These are phyloP conservation scores for Coelastrella sp. DNA, from an alignment of 139 green algal species.

Conservation along the genomic window DNA sequence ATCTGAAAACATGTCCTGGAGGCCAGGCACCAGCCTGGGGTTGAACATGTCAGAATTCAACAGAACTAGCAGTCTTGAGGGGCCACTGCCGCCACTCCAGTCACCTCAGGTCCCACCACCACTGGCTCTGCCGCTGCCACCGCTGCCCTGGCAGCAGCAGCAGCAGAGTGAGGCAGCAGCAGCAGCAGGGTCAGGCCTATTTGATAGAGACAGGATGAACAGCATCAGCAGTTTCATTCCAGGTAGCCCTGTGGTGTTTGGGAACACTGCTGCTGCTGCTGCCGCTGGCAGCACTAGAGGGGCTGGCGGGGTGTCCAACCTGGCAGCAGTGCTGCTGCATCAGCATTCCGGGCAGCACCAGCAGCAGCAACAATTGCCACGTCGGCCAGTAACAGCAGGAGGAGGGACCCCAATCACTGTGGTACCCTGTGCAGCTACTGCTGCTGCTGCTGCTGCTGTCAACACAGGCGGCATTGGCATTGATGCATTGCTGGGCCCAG, in stretches of 20 bases:
- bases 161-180: constrained; percentile 20
- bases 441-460: neutral
- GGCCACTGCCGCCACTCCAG: neutral
- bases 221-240: constrained; percentile 16
- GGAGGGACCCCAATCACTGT: neutral
- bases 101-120: constrained; percentile 19
- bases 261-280: constrained; percentile 1
- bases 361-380: neutral
- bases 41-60: neutral
- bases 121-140: constrained; percentile 14
- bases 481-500: neutral
- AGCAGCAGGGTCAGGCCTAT: neutral
- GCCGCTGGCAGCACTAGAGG: neutral
- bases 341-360: neutral
- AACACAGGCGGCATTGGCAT: neutral
- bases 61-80: neutral
- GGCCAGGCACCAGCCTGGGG: neutral
- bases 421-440: neutral
- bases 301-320: neutral
- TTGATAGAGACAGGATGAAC: neutral
- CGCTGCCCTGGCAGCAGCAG: neutral
- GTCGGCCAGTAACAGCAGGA: constrained; percentile 6
- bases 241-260: neutral
- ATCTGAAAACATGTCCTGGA: constrained; percentile 4
- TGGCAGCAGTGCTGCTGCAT: constrained; percentile 10